Evolutionary conservation across 148 eudicot species (phyloP).

Genomic region (Rhododendron ferrugineum): DNA sequence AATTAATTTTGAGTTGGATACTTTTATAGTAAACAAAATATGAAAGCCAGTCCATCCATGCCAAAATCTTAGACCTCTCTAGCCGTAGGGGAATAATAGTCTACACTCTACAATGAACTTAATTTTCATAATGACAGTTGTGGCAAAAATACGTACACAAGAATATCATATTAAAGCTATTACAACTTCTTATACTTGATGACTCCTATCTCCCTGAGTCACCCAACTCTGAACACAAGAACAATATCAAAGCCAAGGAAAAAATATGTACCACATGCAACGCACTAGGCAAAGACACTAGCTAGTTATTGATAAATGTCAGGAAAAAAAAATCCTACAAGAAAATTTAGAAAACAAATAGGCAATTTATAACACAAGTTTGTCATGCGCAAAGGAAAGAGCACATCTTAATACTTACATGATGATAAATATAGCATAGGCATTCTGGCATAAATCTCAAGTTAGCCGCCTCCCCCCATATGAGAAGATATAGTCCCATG

Average conservation of each 20-base stretch:
- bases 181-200: not conserved
- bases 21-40: not conserved
- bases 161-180: no score
- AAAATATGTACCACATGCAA: not conserved
- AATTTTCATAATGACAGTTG: not conserved
- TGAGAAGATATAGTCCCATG: slow-evolving; percentile 96
- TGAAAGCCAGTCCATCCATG: not conserved
- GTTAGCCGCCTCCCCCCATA: slow-evolving; percentile 99
- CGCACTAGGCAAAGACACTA: not conserved
- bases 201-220: not conserved
- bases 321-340: not conserved
- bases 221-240: not conserved
- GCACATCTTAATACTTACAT: slow-evolving; percentile 43
- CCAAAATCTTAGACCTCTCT: not conserved
- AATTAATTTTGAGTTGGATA: not conserved
- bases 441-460: slow-evolving; percentile 99
- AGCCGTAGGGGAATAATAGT: not conserved
- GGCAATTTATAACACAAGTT: not conserved
- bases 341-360: not conserved
- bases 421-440: slow-evolving; percentile 94
- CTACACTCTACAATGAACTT: not conserved
- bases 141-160: not conserved
- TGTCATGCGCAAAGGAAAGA: not conserved
- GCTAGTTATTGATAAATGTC: not conserved
- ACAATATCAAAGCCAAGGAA: not conserved